phyloP scores from a whole-genome alignment of 108 stramenopile genomes.

The Cylindrotheca fusiformis region DNA sequence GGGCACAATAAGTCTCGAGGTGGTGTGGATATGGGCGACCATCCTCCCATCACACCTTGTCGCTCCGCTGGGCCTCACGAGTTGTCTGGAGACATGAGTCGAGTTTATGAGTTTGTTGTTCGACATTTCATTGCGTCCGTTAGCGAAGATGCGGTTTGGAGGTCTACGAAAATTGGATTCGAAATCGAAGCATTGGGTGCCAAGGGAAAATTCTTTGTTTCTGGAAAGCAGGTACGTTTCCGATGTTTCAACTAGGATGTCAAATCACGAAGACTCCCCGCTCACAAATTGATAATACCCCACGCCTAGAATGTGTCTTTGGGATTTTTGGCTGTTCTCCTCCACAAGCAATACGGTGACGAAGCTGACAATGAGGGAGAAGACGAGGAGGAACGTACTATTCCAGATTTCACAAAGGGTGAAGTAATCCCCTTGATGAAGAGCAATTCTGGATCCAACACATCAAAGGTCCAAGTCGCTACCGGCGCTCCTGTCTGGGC shows the following conservation, averaged over 20 bases:
- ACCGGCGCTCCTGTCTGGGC: slow-evolving; percentile 48
- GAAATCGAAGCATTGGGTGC: slow-evolving; percentile 66
- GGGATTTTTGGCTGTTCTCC: slow-evolving; percentile 79
- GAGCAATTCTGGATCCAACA: slow-evolving; percentile 15
- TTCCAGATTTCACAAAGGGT: slow-evolving; percentile 77
- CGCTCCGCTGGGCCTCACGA: slow-evolving; percentile 54
- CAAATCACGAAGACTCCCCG: background rate
- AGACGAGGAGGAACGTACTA: slow-evolving; percentile 64
- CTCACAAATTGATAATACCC: background rate
- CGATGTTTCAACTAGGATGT: background rate
- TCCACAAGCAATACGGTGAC: slow-evolving; percentile 83
- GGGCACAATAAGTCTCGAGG: slow-evolving; percentile 61
- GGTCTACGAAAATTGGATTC: slow-evolving; percentile 66
- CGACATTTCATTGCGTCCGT: slow-evolving; percentile 90
- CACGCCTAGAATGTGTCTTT: slow-evolving; percentile 43
- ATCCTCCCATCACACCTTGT: slow-evolving; percentile 86
- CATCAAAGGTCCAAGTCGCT: slow-evolving; percentile 49
- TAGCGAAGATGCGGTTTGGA: slow-evolving; percentile 85
- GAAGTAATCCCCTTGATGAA: slow-evolving; percentile 55
- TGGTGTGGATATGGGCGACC: slow-evolving; percentile 88
- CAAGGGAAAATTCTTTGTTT: slow-evolving; percentile 66
- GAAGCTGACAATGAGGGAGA: slow-evolving; percentile 65
- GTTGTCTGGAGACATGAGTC: slow-evolving; percentile 73
- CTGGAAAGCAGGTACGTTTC: slow-evolving; percentile 55
- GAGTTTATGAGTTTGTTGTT: slow-evolving; percentile 85